Conservation (phyloP, 2,329 filamentous ascomycete genomes). For the Aspergillus candidus region DNA sequence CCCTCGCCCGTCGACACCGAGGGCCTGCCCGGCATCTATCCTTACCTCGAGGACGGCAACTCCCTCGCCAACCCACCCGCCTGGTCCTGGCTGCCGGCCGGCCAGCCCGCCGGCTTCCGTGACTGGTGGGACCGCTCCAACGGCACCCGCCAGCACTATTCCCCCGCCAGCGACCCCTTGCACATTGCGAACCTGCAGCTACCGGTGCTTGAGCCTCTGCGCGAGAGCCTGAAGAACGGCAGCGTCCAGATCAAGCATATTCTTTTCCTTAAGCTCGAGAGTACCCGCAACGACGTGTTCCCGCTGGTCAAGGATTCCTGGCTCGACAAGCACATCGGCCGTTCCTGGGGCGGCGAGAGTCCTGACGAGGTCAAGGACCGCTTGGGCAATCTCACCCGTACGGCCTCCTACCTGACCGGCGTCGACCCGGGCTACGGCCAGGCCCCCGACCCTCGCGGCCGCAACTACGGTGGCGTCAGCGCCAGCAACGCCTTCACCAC, state of each 20-base stretch:
- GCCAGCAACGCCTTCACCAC: slow-evolving; percentile 39
- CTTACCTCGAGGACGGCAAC: slow-evolving; percentile 15
- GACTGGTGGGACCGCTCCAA: slow-evolving; percentile 19
- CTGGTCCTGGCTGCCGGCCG: slow-evolving; percentile 23
- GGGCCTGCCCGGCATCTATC: slow-evolving; percentile 16
- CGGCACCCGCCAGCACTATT: slow-evolving; percentile 25
- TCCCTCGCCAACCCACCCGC: slow-evolving; percentile 14
- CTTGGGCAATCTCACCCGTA: slow-evolving; percentile 25
- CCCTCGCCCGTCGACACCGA: slow-evolving; percentile 15
- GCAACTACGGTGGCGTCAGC: slow-evolving; percentile 37
- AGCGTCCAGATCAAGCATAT: slow-evolving; percentile 40
- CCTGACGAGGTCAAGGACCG: slow-evolving; percentile 25
- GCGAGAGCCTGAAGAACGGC: slow-evolving; percentile 22
- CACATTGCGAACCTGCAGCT: slow-evolving; percentile 37
- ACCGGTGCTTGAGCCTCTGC: slow-evolving; percentile 19
- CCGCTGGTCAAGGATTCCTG: slow-evolving; percentile 38
- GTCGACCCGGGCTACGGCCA: slow-evolving; percentile 22
- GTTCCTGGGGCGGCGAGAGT: slow-evolving; percentile 29
- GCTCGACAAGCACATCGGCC: slow-evolving; percentile 30
- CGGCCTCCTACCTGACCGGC: slow-evolving; percentile 25
- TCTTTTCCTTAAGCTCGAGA: slow-evolving; percentile 42
- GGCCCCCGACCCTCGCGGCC: slow-evolving; percentile 12
- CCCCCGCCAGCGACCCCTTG: slow-evolving; percentile 33
- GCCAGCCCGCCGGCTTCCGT: slow-evolving; percentile 19
- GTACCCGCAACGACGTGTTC: slow-evolving; percentile 43